A percentile compares a stretch with the other conserved stretches of the same genome.
Evolutionary conservation across 2,329 filamentous ascomycete species (phyloP).

Genomic region (Aureobasidium melanogenum): DNA sequence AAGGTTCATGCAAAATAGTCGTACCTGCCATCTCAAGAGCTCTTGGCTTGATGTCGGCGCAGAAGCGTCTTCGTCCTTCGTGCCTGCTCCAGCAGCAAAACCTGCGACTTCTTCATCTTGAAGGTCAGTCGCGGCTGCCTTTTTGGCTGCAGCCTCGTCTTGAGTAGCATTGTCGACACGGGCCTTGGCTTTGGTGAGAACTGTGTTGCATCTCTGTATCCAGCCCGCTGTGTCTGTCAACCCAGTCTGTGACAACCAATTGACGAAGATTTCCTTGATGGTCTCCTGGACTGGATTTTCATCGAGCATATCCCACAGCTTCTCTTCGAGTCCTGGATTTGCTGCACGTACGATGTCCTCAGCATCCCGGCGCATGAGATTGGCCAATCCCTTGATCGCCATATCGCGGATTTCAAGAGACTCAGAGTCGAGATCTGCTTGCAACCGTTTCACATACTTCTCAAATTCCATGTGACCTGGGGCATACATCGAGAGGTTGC

Average conservation of each 20-base stretch:
- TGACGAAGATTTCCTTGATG: conserved; percentile 78
- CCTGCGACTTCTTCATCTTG: conserved; percentile 96
- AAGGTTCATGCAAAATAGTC: conserved; percentile 86
- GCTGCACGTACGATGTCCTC: conserved; percentile 71
- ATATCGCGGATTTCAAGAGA: conserved; percentile 64
- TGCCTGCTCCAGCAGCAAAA: conserved; percentile 68
- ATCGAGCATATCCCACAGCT: conserved; percentile 85
- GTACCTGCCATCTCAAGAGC: conserved; percentile 87
- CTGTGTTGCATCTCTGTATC: conserved; percentile 79
- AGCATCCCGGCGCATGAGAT: conserved; percentile 88
- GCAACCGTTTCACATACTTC: conserved; percentile 74
- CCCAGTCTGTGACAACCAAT: conserved; percentile 89
- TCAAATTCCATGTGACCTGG: conserved; percentile 77
- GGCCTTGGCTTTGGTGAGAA: conserved; percentile 77
- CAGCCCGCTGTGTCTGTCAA: conserved; percentile 71
- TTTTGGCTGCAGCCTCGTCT: conserved; percentile 37
- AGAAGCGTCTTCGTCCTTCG: conserved; percentile 35
- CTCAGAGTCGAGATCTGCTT: conserved; percentile 64
- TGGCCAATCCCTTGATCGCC: conserved; percentile 81
- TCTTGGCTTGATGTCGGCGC: conserved; percentile 56
- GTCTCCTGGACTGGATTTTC: conserved; percentile 64
- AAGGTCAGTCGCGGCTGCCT: conserved; percentile 55
- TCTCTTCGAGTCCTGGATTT: conserved; percentile 72
- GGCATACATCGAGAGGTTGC: conserved; percentile 87
- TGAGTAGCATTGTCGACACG: conserved; percentile 40